Evolutionary conservation across 331 rosid species (phyloP).

Genomic region (Arachis monticola): DNA sequence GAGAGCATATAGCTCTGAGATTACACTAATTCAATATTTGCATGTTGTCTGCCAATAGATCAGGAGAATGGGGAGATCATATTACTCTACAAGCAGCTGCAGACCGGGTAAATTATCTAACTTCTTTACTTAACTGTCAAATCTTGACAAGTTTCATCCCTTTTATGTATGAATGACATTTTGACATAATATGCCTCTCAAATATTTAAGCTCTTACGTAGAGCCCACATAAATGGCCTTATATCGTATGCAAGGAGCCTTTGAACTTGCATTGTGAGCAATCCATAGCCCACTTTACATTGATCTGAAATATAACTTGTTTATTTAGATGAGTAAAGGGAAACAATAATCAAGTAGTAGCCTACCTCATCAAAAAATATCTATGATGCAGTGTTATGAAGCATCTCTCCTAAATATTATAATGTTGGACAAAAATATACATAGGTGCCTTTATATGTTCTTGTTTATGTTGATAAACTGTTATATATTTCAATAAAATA

Average conservation of each 20-base stretch:
- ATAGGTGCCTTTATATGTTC: no score
- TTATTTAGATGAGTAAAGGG: no score
- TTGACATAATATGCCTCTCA: neutral
- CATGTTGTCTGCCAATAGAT: conserved; percentile 55
- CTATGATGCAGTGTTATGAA: no score
- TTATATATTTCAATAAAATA: conserved; percentile 16
- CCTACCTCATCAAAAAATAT: neutral
- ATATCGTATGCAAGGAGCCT: neutral
- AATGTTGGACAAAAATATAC: no score
- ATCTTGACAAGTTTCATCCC: neutral
- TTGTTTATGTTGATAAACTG: neutral
- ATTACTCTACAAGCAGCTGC: conserved; percentile 95
- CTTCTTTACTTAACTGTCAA: conserved; percentile 12
- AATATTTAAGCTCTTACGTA: neutral
- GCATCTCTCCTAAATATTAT: no score
- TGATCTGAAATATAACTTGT: no score
- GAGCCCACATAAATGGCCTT: neutral
- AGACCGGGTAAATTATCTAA: conserved; percentile 70
- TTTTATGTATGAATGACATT: neutral
- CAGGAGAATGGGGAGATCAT: conserved; percentile 99
- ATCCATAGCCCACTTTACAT: neutral
- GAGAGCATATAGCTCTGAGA: conserved; percentile 36
- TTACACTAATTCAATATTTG: conserved; percentile 40
- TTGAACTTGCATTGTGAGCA: neutral
- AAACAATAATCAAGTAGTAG: neutral